A percentile compares a stretch with the other conserved stretches of the same genome.
Evolutionary conservation across 2,329 filamentous ascomycete genomes (phyloP).

Genomic region (Penicillium sp.): DNA sequence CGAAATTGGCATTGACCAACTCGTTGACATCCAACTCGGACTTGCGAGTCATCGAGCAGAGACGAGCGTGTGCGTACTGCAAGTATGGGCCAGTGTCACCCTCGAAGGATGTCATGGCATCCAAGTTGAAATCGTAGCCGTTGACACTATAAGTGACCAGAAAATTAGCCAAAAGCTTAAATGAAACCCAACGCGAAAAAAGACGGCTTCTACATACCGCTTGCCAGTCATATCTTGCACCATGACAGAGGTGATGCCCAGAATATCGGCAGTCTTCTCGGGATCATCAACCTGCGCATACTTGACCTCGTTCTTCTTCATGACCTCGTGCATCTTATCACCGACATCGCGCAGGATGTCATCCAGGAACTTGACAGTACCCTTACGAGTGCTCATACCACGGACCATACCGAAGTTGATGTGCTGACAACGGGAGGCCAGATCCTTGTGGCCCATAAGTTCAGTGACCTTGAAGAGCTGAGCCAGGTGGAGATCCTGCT

Average conservation of each 20-base stretch:
- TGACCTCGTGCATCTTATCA: conserved; percentile 97
- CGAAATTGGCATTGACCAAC: conserved; percentile 56
- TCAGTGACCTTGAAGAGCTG: conserved; percentile 66
- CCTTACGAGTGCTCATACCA: conserved; percentile 64
- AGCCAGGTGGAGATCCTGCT: conserved; percentile 64
- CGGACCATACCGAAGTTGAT: conserved; percentile 67
- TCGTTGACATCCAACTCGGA: conserved; percentile 50
- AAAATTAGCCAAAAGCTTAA: conserved; percentile 45
- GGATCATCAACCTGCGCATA: conserved; percentile 88
- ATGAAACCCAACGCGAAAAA: conserved; percentile 29
- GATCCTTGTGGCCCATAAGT: conserved; percentile 60
- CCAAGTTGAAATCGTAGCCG: conserved; percentile 65
- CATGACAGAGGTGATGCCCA: conserved; percentile 95
- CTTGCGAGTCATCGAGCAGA: conserved; percentile 60
- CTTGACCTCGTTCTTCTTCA: conserved; percentile 86
- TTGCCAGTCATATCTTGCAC: conserved; percentile 98
- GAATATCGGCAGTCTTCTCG: conserved; percentile 74
- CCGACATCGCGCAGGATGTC: conserved; percentile 76
- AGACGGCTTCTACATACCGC: conserved; percentile 54
- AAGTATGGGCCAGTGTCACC: conserved; percentile 66
- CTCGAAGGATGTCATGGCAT: conserved; percentile 65
- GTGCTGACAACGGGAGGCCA: conserved; percentile 60
- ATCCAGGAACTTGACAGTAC: conserved; percentile 71
- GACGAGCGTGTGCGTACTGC: conserved; percentile 62
- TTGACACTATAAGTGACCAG: conserved; percentile 49